Conservation (phyloP, 192 early-diverging fungal genomes). For the Entomortierella chlamydospora region DNA sequence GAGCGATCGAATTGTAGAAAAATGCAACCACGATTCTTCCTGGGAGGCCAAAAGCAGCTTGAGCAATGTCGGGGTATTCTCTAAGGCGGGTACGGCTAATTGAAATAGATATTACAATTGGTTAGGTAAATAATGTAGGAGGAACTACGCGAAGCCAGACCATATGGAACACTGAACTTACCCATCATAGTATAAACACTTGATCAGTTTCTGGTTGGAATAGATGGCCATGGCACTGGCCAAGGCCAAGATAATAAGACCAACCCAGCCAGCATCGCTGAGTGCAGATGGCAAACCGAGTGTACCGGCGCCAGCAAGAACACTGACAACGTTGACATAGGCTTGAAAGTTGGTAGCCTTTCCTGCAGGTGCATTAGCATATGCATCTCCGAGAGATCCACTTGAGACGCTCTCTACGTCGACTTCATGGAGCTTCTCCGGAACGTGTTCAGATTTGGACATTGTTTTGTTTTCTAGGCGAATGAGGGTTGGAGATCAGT, state of each 20-base stretch:
- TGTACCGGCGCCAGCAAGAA: slow-evolving; percentile 72
- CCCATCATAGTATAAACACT: slow-evolving; percentile 67
- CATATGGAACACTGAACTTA: slow-evolving; percentile 15
- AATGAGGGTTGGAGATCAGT: not conserved
- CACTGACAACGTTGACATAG: slow-evolving; percentile 58
- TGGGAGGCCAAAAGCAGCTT: slow-evolving; percentile 61
- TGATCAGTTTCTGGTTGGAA: slow-evolving; percentile 77
- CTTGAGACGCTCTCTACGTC: slow-evolving; percentile 47
- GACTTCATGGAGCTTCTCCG: slow-evolving; percentile 35
- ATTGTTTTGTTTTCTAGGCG: too few species aligned
- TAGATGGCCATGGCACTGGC: slow-evolving; percentile 79
- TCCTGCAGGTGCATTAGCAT: slow-evolving; percentile 39
- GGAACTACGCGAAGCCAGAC: too few species aligned
- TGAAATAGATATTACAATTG: not conserved
- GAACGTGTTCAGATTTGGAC: slow-evolving; percentile 13
- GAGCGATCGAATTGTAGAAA: slow-evolving; percentile 64
- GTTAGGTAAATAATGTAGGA: too few species aligned
- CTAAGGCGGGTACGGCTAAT: slow-evolving; percentile 61
- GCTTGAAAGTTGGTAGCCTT: slow-evolving; percentile 51
- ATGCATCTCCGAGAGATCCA: slow-evolving; percentile 24
- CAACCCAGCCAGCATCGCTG: slow-evolving; percentile 82
- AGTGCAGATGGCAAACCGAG: slow-evolving; percentile 71
- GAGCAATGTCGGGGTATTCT: slow-evolving; percentile 74
- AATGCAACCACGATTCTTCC: slow-evolving; percentile 64
- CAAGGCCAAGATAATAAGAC: slow-evolving; percentile 72